These are phyloP conservation scores for Xylaria hypoxylon DNA, from an alignment of 2,329 filamentous ascomycete genomes.

Conservation along the genomic window DNA sequence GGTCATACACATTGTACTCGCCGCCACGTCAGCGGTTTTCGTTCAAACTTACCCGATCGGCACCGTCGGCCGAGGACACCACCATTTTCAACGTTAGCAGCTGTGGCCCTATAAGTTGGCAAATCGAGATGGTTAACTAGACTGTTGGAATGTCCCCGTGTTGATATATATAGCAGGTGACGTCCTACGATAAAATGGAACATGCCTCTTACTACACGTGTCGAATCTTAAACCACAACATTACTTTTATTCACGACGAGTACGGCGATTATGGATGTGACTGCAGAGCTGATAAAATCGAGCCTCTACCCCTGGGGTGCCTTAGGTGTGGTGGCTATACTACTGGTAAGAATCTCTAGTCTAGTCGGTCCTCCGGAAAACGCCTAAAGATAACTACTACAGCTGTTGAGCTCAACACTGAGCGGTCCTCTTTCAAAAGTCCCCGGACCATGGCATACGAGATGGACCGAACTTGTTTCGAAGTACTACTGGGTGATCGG, in stretches of 20 bases:
- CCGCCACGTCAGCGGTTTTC: background rate
- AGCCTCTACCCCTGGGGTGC: slow-evolving; percentile 23
- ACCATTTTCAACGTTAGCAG: background rate
- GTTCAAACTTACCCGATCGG: slow-evolving; percentile 3
- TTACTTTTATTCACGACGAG: background rate
- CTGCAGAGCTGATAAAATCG: slow-evolving; percentile 12
- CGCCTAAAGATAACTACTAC: background rate
- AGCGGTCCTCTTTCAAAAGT: slow-evolving; percentile 37
- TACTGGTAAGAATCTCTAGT: slow-evolving; percentile 31
- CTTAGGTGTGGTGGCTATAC: slow-evolving; percentile 25
- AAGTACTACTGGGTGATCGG: slow-evolving; percentile 35
- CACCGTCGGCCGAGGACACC: slow-evolving; percentile 21
- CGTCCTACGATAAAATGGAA: background rate
- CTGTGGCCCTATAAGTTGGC: background rate
- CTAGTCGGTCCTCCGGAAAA: background rate
- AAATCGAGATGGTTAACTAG: background rate
- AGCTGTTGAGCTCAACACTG: slow-evolving; percentile 25
- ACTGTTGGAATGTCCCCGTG: background rate
- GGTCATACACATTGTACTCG: background rate
- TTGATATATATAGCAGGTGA: background rate
- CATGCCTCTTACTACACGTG: background rate
- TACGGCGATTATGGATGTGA: slow-evolving; percentile 17
- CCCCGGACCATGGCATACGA: slow-evolving; percentile 42
- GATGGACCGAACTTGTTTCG: slow-evolving; percentile 33
- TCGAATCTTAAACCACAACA: background rate